Evolutionary conservation across 31 red algal species (phyloP), one percentile per base, ranked within the genome.

Genomic region (Bonnemaisonia californica): DNA sequence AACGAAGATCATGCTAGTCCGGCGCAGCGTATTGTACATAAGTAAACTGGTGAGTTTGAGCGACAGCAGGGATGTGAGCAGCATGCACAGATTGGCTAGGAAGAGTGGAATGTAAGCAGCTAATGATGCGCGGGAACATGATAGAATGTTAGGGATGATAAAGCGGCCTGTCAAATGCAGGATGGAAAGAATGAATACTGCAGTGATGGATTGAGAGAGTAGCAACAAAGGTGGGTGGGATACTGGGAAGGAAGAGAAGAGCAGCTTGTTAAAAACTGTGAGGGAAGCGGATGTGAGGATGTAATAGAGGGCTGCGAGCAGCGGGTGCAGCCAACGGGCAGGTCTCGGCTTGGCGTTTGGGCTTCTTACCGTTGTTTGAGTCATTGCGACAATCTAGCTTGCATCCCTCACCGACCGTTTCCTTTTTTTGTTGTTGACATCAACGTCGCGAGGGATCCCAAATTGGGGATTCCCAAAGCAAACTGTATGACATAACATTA

Each of bases 1-100:
- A 34, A 96, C 93, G 62, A 96, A 91, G 39, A 86, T 66, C 59
- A 96, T 82, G 57, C 80, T 87, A 22, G 87, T 96, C 22, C 93
- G 83, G 16, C 93, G 58, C 13, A 96, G 57, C 29, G 93, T 96
- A 58, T 96, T 96, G 82, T 96, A 96, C 81, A 96, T 91, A 4
- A 96, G 63, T 12, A 96, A 62, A 69, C 78, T 80, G 0, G 93
- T 91, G 41, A 80, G 69, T 48, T 82, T 77, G 27, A 96, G 69
- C 0, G 84, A 87, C 28, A 80, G 31, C 48, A 96, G 76, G 41
- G 79, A 82, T 13, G 86, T 87, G 41, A 87, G 63, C 2, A 91
- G 79, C 93, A 96, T 96, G 7, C 66, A 45, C 22, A 87, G 64
- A 71, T 96, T 91, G 26, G 88, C 39, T 22, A 80, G 34, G 37